A percentile compares a stretch with the other conserved stretches of the same genome.
phyloP scores from a whole-genome alignment of 139 green algal genomes.

The Eudorina sp. region DNA sequence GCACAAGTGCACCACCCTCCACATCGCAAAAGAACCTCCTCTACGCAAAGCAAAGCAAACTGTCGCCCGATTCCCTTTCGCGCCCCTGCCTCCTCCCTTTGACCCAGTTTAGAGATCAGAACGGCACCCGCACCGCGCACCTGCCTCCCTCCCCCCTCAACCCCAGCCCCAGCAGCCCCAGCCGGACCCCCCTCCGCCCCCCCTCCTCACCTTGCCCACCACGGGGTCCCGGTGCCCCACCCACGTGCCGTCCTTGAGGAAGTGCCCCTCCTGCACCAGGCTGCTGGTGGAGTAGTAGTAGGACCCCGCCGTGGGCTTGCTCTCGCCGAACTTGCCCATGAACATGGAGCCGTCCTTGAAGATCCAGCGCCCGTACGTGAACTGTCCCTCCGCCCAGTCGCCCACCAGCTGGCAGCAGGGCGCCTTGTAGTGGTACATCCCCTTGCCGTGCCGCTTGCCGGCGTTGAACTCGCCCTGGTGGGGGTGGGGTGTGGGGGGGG shows the following conservation, averaged over 20 bases:
- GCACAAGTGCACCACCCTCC: too few species aligned
- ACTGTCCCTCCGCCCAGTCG: slow-evolving; percentile 58
- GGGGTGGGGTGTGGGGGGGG: too few species aligned
- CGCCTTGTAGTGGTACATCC: slow-evolving; percentile 67
- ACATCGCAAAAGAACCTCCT: too few species aligned
- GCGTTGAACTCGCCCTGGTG: slow-evolving; percentile 62
- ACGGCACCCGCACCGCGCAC: background rate
- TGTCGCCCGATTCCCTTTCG: too few species aligned
- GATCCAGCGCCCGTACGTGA: slow-evolving; percentile 60
- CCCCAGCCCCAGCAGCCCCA: too few species aligned
- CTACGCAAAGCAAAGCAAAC: too few species aligned
- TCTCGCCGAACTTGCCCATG: slow-evolving; percentile 46
- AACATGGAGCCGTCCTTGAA: slow-evolving; percentile 64
- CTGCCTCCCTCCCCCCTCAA: background rate
- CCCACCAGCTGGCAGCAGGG: slow-evolving; percentile 63
- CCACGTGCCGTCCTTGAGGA: slow-evolving; percentile 37
- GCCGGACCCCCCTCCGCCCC: background rate
- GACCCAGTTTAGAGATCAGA: too few species aligned
- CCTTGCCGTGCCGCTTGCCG: slow-evolving; percentile 60
- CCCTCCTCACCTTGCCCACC: slow-evolving; percentile 24
- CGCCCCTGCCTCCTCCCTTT: too few species aligned
- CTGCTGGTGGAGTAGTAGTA: slow-evolving; percentile 41
- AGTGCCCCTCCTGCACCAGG: slow-evolving; percentile 47
- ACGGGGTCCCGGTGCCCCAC: slow-evolving; percentile 25
- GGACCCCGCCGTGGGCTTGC: slow-evolving; percentile 15